Evolutionary conservation across 371 early-diverging fungal genomes (phyloP).

Genomic region (Phascolomyces articulosus): DNA sequence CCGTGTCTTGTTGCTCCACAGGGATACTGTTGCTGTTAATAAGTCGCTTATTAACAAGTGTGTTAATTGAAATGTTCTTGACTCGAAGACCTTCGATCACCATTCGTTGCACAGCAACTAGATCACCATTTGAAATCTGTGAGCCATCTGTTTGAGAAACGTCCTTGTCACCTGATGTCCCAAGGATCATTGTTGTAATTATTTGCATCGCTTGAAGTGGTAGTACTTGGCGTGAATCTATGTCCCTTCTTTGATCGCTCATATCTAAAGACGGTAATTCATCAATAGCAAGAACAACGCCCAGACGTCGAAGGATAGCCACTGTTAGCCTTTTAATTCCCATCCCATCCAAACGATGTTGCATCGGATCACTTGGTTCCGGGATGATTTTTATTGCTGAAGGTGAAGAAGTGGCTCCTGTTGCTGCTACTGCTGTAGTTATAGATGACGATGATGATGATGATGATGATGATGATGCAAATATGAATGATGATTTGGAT

Average conservation of each 20-base stretch:
- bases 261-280: constrained; percentile 39
- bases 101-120: constrained; percentile 44
- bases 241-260: constrained; percentile 19
- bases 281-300: constrained; percentile 31
- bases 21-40: constrained; percentile 9
- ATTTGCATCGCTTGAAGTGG: constrained; percentile 47
- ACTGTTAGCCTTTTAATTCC: constrained; percentile 35
- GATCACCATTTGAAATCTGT: constrained; percentile 51
- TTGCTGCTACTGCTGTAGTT: background rate
- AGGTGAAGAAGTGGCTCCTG: background rate
- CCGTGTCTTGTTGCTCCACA: background rate
- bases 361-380: constrained; percentile 33
- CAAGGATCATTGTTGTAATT: constrained; percentile 47
- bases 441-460: background rate
- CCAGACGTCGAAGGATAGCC: constrained; percentile 35
- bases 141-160: constrained; percentile 46
- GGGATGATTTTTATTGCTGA: background rate
- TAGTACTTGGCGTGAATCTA: constrained; percentile 43
- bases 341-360: constrained; percentile 35
- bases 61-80: constrained; percentile 38
- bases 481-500: background rate
- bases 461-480: too few species aligned
- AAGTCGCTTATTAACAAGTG: constrained; percentile 1
- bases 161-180: constrained; percentile 52
- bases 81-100: constrained; percentile 38